These are phyloP conservation scores for Pichia sp. DNA, from an alignment of 1,139 yeast genomes.

Conservation along the genomic window DNA sequence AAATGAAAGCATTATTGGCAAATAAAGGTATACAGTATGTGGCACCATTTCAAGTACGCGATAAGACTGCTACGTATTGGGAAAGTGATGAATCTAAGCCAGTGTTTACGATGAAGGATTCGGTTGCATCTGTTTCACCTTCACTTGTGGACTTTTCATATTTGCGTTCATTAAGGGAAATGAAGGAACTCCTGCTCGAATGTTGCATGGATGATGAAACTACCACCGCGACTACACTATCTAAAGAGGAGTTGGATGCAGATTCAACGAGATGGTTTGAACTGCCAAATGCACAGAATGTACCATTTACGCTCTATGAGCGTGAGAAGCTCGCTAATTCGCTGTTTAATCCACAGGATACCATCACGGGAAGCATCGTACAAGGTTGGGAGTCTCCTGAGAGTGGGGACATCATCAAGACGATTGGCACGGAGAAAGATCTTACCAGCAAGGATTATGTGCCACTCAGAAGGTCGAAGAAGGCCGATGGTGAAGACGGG, in stretches of 20 bases:
- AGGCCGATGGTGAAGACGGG: slow-evolving; percentile 28
- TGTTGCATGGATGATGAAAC: slow-evolving; percentile 21
- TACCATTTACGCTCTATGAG: slow-evolving; percentile 47
- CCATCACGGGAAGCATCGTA: slow-evolving; percentile 22
- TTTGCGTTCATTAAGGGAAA: slow-evolving; percentile 42
- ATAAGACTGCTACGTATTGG: slow-evolving; percentile 29
- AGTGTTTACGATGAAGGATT: slow-evolving; percentile 15
- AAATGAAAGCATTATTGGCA: slow-evolving; percentile 19
- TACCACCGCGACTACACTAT: not conserved
- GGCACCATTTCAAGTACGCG: slow-evolving; percentile 31
- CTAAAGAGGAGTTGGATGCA: not conserved
- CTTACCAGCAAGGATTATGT: slow-evolving; percentile 48
- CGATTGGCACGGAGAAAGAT: slow-evolving; percentile 21
- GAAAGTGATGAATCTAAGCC: slow-evolving; percentile 21
- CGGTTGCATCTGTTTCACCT: slow-evolving; percentile 7
- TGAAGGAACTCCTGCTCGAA: slow-evolving; percentile 47
- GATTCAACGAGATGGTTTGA: slow-evolving; percentile 55
- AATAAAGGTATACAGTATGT: slow-evolving; percentile 25
- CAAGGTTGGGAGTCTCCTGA: slow-evolving; percentile 25
- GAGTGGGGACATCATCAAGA: slow-evolving; percentile 24
- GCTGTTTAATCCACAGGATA: slow-evolving; percentile 54
- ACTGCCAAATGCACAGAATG: slow-evolving; percentile 63
- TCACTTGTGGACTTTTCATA: slow-evolving; percentile 32
- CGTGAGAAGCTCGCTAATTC: slow-evolving; percentile 68
- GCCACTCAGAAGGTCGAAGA: slow-evolving; percentile 58